Evolutionary conservation across 2,329 filamentous ascomycete species (phyloP).

Genomic region (Fonsecaea nubica): DNA sequence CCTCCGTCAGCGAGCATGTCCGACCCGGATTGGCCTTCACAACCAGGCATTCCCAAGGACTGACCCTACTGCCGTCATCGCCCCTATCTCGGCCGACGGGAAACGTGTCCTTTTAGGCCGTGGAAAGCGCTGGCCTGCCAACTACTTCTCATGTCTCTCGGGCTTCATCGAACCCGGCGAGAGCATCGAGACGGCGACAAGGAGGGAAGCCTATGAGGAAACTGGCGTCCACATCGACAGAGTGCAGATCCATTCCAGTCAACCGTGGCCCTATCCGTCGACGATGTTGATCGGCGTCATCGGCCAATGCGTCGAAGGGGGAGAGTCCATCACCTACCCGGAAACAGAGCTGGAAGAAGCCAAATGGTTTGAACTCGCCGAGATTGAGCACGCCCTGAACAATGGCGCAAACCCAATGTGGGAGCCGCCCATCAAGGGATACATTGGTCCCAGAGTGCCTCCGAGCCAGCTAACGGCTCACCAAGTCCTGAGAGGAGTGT

Average conservation of each 20-base stretch:
- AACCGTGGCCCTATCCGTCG: constrained; percentile 85
- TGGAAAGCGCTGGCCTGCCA: constrained; percentile 77
- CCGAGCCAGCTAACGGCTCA: constrained; percentile 31
- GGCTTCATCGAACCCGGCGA: constrained; percentile 85
- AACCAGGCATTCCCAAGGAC: constrained; percentile 92
- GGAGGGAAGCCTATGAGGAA: constrained; percentile 85
- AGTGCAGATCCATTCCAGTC: constrained; percentile 79
- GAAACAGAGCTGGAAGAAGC: constrained; percentile 91
- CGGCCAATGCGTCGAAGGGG: constrained; percentile 72
- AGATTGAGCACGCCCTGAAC: constrained; percentile 74
- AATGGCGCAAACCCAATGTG: constrained; percentile 33
- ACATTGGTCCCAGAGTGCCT: constrained; percentile 26
- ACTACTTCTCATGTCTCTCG: constrained; percentile 88
- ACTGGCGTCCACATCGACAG: constrained; percentile 75
- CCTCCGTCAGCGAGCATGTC: constrained; percentile 67
- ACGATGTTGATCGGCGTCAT: constrained; percentile 86
- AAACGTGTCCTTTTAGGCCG: constrained; percentile 81
- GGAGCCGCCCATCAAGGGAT: constrained; percentile 29
- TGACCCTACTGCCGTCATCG: constrained; percentile 95
- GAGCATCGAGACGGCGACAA: constrained; percentile 80
- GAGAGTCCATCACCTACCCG: constrained; percentile 73
- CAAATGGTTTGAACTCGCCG: constrained; percentile 82
- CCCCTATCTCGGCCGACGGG: constrained; percentile 80
- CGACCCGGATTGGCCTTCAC: constrained; percentile 80
- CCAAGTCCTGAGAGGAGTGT: constrained; percentile 26